Evolutionary conservation across 1,139 yeast genomes (phyloP).

Genomic region (Blastobotrys indianensis): DNA sequence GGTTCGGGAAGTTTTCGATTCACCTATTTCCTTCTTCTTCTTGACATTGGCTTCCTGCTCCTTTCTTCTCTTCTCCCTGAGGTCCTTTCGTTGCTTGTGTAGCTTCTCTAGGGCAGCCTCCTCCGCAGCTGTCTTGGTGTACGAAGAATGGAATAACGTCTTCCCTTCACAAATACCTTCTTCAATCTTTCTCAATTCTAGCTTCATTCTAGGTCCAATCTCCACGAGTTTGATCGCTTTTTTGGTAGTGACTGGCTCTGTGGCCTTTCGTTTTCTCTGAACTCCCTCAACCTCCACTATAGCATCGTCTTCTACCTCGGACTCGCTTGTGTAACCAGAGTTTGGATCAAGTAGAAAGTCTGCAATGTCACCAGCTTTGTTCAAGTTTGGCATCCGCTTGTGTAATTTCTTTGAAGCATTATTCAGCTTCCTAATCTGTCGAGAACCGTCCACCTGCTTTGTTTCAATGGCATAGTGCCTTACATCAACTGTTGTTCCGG

Average conservation of each 20-base stretch:
- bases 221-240: constrained; percentile 91
- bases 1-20: constrained; percentile 52
- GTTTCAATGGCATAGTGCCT: constrained; percentile 92
- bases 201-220: constrained; percentile 82
- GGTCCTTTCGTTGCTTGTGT: constrained; percentile 56
- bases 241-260: constrained; percentile 45
- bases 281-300: constrained; percentile 69
- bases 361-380: constrained; percentile 64
- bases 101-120: constrained; percentile 55
- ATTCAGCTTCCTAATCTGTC: constrained; percentile 71
- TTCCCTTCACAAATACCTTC: constrained; percentile 87
- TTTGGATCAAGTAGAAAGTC: constrained; percentile 82
- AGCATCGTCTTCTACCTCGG: constrained; percentile 85
- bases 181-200: constrained; percentile 78
- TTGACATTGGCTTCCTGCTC: constrained; percentile 76
- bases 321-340: constrained; percentile 78
- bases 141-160: constrained; percentile 71
- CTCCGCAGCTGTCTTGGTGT: constrained; percentile 60
- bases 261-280: constrained; percentile 27
- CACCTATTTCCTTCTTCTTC: constrained; percentile 67
- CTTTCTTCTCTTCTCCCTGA: constrained; percentile 67
- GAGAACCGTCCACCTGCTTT: constrained; percentile 75
- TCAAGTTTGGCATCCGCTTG: constrained; percentile 70
- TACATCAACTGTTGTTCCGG: constrained; percentile 66
- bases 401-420: constrained; percentile 43